Evolutionary conservation across 768 basidiomycete species (phyloP).

Genomic region (Leccinellum albellum): DNA sequence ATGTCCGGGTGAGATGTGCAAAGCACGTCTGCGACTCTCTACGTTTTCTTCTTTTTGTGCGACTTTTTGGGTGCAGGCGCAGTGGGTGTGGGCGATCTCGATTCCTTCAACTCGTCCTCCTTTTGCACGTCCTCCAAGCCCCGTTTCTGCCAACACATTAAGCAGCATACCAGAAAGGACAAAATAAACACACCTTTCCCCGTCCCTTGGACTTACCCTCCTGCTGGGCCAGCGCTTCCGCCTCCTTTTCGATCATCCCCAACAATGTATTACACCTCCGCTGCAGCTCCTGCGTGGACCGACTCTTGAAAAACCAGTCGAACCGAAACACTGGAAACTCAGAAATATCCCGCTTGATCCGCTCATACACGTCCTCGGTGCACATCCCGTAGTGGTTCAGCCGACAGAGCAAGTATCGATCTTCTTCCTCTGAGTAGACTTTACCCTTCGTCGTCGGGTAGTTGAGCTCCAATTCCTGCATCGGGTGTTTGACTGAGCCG

Average conservation of each 20-base stretch:
- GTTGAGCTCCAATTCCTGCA: slow-evolving; percentile 95
- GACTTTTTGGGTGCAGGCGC: slow-evolving; percentile 52
- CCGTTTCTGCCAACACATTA: slow-evolving; percentile 50
- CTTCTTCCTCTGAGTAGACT: slow-evolving; percentile 95
- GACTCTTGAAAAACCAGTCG: slow-evolving; percentile 97
- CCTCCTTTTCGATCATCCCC: slow-evolving; percentile 91
- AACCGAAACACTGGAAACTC: slow-evolving; percentile 98
- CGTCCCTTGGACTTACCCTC: slow-evolving; percentile 62
- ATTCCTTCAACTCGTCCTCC: slow-evolving; percentile 45
- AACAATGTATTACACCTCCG: slow-evolving; percentile 84
- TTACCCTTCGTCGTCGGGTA: slow-evolving; percentile 97
- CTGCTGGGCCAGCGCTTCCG: slow-evolving; percentile 59
- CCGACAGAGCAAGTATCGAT: slow-evolving; percentile 89
- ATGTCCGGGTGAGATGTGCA: neutral
- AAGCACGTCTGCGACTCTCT: slow-evolving; percentile 1
- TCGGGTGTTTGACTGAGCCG: slow-evolving; percentile 77
- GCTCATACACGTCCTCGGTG: slow-evolving; percentile 85
- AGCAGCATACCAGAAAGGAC: neutral
- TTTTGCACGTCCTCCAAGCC: slow-evolving; percentile 64
- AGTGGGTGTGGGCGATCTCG: slow-evolving; percentile 60
- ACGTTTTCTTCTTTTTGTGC: slow-evolving; percentile 69
- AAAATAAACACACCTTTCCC: slow-evolving; percentile 52
- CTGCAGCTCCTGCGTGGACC: slow-evolving; percentile 84
- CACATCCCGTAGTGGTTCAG: slow-evolving; percentile 89
- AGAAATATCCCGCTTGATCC: slow-evolving; percentile 93